Evolutionary conservation across 1,284 basidiomycete species (phyloP).

Genomic region (Pulchroboletus neoregius): DNA sequence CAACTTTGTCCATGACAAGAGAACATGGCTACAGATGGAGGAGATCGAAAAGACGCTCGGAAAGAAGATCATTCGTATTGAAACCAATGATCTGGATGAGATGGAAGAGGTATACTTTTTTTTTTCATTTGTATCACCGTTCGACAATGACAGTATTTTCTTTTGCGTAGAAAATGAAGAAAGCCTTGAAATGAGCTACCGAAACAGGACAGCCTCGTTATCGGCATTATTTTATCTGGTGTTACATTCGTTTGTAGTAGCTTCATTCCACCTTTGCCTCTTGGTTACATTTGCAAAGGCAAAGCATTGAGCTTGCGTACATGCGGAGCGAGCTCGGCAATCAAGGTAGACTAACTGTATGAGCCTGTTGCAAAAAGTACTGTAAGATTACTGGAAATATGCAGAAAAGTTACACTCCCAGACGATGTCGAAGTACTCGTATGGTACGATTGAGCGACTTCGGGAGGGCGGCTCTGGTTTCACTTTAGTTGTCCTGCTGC

Average conservation of each 20-base stretch:
- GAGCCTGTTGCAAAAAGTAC: conserved; percentile 8
- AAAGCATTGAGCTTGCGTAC: neutral
- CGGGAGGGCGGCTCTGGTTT: too few relatives aligned
- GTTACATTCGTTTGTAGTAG: conserved; percentile 1
- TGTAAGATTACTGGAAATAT: neutral
- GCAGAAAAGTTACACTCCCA: too few relatives aligned
- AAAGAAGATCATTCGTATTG: conserved; percentile 74
- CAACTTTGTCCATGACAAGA: conserved; percentile 89
- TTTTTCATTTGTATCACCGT: neutral
- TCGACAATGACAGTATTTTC: conserved; percentile 1
- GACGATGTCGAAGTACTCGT: too few relatives aligned
- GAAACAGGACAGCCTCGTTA: neutral
- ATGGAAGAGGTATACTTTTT: conserved; percentile 74
- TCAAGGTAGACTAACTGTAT: too few relatives aligned
- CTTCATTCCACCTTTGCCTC: neutral
- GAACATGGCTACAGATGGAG: conserved; percentile 83
- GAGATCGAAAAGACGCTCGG: conserved; percentile 76
- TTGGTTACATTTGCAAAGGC: neutral
- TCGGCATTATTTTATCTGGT: neutral
- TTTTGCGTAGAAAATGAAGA: conserved; percentile 64
- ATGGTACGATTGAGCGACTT: too few relatives aligned
- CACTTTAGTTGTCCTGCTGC: too few relatives aligned
- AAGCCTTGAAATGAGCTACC: conserved; percentile 57
- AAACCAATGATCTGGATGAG: conserved; percentile 80
- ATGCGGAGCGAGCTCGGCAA: neutral